A percentile compares a stretch with the other conserved stretches of the same genome.
Conservation (phyloP, 352 stramenopile genomes). For the Hyaloperonospora brassicae region DNA sequence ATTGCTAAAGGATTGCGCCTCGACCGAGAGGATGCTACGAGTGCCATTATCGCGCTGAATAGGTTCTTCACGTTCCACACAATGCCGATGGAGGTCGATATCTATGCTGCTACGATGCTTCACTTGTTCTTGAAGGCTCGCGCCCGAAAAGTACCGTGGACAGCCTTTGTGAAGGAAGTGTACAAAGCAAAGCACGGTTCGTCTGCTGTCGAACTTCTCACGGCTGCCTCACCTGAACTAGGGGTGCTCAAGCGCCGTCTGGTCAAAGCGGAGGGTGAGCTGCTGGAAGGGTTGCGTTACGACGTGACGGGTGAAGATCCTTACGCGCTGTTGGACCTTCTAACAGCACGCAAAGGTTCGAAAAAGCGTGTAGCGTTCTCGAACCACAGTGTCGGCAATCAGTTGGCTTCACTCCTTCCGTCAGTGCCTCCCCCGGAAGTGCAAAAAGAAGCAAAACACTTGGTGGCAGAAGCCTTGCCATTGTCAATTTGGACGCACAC, state of each 20-base stretch:
- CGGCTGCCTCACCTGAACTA: slow-evolving; percentile 39
- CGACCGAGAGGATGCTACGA: slow-evolving; percentile 62
- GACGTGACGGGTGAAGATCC: slow-evolving; percentile 65
- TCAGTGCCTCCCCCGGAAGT: slow-evolving; percentile 36
- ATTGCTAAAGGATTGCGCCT: slow-evolving; percentile 56
- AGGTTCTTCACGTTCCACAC: slow-evolving; percentile 69
- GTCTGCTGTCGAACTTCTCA: slow-evolving; percentile 13
- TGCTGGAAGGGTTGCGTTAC: slow-evolving; percentile 71
- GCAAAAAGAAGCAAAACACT: slow-evolving; percentile 59
- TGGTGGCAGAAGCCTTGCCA: slow-evolving; percentile 43
- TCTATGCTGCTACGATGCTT: slow-evolving; percentile 58
- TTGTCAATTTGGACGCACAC: slow-evolving; percentile 60
- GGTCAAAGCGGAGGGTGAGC: slow-evolving; percentile 43
- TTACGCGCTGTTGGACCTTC: slow-evolving; percentile 61
- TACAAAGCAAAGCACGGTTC: slow-evolving; percentile 51
- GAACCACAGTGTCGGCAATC: slow-evolving; percentile 9
- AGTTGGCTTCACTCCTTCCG: slow-evolving; percentile 14
- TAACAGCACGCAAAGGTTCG: slow-evolving; percentile 39
- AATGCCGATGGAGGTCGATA: slow-evolving; percentile 65
- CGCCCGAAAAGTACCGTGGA: slow-evolving; percentile 47
- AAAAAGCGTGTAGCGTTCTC: slow-evolving; percentile 30
- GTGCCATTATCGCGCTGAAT: slow-evolving; percentile 69
- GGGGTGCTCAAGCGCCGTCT: slow-evolving; percentile 47
- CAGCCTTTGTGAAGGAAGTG: slow-evolving; percentile 60
- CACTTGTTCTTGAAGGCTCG: slow-evolving; percentile 74